Conservation (phyloP, 768 basidiomycete genomes). For the Pulveroboletus sp. region DNA sequence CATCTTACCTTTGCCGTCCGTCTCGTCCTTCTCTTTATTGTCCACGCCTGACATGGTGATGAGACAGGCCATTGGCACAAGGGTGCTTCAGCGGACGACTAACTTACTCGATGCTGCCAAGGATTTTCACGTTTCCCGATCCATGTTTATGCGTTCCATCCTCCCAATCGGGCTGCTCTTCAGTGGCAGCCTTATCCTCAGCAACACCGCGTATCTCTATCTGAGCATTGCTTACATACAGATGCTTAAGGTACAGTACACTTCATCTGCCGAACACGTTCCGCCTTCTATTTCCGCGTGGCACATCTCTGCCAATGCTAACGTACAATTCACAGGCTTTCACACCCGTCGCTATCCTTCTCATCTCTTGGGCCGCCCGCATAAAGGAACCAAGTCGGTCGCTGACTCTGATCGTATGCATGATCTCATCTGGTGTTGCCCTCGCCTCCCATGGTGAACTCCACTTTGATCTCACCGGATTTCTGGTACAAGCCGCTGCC, state of each 20-base stretch:
- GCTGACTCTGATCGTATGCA: constrained; percentile 76
- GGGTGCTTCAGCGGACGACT: constrained; percentile 79
- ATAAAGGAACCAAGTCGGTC: constrained; percentile 84
- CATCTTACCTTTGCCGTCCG: constrained; percentile 68
- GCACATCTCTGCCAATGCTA: background rate
- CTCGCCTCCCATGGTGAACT: constrained; percentile 88
- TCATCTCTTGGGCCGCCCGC: constrained; percentile 89
- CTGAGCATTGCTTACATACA: constrained; percentile 94
- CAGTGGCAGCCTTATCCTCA: constrained; percentile 85
- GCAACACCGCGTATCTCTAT: constrained; percentile 90
- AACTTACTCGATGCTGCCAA: constrained; percentile 71
- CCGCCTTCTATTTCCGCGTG: background rate
- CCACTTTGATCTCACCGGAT: constrained; percentile 80
- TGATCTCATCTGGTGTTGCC: constrained; percentile 89
- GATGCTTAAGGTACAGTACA: constrained; percentile 75
- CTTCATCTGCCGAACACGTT: background rate
- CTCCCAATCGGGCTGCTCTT: constrained; percentile 93
- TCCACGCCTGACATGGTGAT: background rate
- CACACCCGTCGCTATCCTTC: constrained; percentile 81
- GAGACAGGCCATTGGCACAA: constrained; percentile 72
- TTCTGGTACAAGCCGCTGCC: constrained; percentile 82
- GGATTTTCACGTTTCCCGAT: constrained; percentile 74
- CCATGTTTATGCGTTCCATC: constrained; percentile 79
- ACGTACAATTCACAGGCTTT: constrained; percentile 60
- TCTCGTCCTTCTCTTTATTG: constrained; percentile 6